Evolutionary conservation across 208 protist genomes (phyloP).

Genomic region (Porcisia deanei): DNA sequence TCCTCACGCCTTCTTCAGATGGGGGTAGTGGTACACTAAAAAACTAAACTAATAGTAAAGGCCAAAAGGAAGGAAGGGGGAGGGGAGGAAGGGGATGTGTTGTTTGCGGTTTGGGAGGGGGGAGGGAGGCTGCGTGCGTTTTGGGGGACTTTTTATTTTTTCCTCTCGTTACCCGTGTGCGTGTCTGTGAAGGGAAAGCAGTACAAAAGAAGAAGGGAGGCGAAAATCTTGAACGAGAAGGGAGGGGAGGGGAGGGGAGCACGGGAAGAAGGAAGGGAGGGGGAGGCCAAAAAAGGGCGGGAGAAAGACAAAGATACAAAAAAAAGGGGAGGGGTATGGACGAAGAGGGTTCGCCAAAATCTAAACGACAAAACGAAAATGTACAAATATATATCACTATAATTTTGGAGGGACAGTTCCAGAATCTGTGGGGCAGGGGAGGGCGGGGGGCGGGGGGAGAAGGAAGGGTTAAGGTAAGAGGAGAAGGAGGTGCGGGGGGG

Average conservation of each 20-base stretch:
- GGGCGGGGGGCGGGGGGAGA: background rate
- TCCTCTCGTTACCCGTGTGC: too few species aligned
- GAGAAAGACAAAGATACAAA: background rate
- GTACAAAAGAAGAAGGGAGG: too few species aligned
- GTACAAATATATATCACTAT: background rate
- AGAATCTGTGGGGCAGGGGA: too few species aligned
- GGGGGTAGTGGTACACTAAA: background rate
- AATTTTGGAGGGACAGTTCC: background rate
- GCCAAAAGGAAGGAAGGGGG: background rate
- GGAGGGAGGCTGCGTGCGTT: too few species aligned
- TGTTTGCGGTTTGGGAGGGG: too few species aligned
- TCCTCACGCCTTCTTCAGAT: too few species aligned
- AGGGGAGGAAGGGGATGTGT: background rate
- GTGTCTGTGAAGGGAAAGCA: too few species aligned
- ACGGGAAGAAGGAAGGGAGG: background rate
- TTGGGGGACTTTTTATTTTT: too few species aligned
- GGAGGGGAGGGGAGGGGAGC: background rate
- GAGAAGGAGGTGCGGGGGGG: background rate
- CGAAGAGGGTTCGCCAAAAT: too few species aligned
- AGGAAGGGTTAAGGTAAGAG: background rate
- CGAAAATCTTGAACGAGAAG: background rate
- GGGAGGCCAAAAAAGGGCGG: too few species aligned
- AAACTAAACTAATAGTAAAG: background rate
- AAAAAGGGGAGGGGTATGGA: background rate
- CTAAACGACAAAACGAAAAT: background rate